Conservation (phyloP, 1,139 yeast genomes). For the Nakaseomyces bracarensis region DNA sequence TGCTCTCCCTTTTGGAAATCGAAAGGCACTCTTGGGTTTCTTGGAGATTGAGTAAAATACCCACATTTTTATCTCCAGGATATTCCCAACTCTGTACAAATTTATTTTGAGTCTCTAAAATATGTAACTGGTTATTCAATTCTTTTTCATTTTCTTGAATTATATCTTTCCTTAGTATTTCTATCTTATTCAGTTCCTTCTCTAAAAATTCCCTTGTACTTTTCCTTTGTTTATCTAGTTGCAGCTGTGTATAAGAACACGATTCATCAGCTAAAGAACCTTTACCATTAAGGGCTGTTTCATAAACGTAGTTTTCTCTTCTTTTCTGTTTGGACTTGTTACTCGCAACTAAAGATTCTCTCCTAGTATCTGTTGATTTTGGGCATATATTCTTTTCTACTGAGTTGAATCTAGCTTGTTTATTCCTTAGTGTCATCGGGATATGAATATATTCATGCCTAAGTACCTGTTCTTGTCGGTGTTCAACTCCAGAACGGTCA, state of each 20-base stretch:
- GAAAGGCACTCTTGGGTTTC: slow-evolving; percentile 3
- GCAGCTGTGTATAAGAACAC: too few species aligned
- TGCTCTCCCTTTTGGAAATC: background rate
- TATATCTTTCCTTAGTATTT: background rate
- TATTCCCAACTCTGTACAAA: background rate
- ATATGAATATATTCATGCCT: background rate
- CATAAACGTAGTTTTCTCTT: slow-evolving; percentile 1
- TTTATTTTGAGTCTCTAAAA: background rate
- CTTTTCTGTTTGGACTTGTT: background rate
- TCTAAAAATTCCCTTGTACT: background rate
- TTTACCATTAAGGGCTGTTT: background rate
- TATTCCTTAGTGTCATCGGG: background rate
- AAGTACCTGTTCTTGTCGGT: too few species aligned
- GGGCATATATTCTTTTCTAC: too few species aligned
- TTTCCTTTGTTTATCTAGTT: background rate
- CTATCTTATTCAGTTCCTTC: background rate
- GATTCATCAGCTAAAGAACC: background rate
- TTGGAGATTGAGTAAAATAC: background rate
- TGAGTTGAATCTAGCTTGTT: too few species aligned
- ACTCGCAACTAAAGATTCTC: too few species aligned
- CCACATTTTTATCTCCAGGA: background rate
- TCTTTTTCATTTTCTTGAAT: background rate
- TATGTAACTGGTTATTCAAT: background rate
- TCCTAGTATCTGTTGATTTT: too few species aligned
- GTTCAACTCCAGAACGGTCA: too few species aligned